These are phyloP conservation scores for Trichoderma sp. DNA, from an alignment of 2,329 filamentous ascomycete genomes.

Conservation along the genomic window DNA sequence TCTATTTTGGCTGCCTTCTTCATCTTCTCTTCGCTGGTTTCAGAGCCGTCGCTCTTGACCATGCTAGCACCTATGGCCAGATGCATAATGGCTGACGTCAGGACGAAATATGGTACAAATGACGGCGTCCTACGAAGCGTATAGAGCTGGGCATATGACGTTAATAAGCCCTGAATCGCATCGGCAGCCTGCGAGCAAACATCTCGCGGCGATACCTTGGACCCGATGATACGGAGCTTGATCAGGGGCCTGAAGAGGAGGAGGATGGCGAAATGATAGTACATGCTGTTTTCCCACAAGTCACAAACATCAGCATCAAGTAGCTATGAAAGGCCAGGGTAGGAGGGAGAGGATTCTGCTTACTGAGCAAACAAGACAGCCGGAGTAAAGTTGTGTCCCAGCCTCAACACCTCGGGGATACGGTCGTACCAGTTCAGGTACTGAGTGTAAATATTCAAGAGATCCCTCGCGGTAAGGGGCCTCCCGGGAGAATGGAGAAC, in stretches of 20 bases:
- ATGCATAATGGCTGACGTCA: conserved; percentile 61
- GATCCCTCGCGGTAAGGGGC: conserved; percentile 60
- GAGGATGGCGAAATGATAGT: conserved; percentile 67
- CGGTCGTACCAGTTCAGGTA: conserved; percentile 71
- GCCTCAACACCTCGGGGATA: conserved; percentile 61
- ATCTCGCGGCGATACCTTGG: conserved; percentile 61
- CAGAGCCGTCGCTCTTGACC: conserved; percentile 24
- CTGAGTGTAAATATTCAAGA: conserved; percentile 64
- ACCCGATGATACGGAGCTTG: conserved; percentile 61
- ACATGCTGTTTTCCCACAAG: conserved; percentile 50
- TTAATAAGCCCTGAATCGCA: conserved; percentile 55
- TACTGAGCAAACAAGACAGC: conserved; percentile 73
- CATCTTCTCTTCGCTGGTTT: conserved; percentile 28
- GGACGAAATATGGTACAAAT: conserved; percentile 61
- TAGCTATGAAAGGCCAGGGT: conserved; percentile 10
- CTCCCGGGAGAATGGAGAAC: conserved; percentile 69
- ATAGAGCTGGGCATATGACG: conserved; percentile 58
- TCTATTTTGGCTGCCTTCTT: conserved; percentile 37
- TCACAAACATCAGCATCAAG: neutral
- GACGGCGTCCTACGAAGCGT: conserved; percentile 58
- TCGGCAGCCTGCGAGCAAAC: conserved; percentile 63
- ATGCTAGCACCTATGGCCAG: conserved; percentile 50
- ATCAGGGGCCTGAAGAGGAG: conserved; percentile 74
- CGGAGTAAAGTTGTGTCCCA: conserved; percentile 69
- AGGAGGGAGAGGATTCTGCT: conserved; percentile 33